Percentiles rank a stretch among this genome's conserved stretches.
Conservation (phyloP, 371 early-diverging fungal genomes). For the Zychaea mexicana region DNA sequence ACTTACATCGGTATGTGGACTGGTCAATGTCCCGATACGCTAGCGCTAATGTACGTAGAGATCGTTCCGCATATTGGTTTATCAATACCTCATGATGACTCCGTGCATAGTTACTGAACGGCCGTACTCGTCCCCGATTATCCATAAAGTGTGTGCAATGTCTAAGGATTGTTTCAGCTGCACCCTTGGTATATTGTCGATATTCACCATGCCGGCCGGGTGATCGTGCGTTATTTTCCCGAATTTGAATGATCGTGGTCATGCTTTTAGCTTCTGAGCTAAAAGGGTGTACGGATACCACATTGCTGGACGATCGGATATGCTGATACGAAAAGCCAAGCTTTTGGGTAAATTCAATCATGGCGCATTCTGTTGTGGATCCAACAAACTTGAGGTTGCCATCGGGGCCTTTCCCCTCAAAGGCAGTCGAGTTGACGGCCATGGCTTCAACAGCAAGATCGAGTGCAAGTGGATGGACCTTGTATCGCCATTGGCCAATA, state of each 20-base stretch:
- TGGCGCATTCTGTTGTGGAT: slow-evolving; percentile 52
- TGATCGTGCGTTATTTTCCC: slow-evolving; percentile 23
- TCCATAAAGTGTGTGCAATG: slow-evolving; percentile 46
- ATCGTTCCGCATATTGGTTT: slow-evolving; percentile 57
- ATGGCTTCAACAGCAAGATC: slow-evolving; percentile 45
- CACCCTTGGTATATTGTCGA: slow-evolving; percentile 60
- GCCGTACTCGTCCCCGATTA: slow-evolving; percentile 34
- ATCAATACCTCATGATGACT: slow-evolving; percentile 43
- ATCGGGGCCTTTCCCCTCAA: slow-evolving; percentile 45
- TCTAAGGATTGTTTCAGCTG: slow-evolving; percentile 59
- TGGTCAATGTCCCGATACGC: slow-evolving; percentile 62
- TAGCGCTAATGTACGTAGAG: slow-evolving; percentile 71
- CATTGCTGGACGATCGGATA: slow-evolving; percentile 13
- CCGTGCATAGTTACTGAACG: slow-evolving; percentile 32
- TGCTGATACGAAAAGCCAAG: slow-evolving; percentile 48
- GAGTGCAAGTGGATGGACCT: slow-evolving; percentile 27
- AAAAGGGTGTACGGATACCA: slow-evolving; percentile 54
- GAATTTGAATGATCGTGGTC: slow-evolving; percentile 43
- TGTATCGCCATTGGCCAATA: slow-evolving; percentile 38
- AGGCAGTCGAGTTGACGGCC: slow-evolving; percentile 77
- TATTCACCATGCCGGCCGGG: slow-evolving; percentile 12
- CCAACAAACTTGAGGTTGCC: slow-evolving; percentile 54
- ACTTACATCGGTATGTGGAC: slow-evolving; percentile 12
- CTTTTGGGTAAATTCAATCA: slow-evolving; percentile 61
- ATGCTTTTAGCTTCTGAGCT: slow-evolving; percentile 61